A percentile compares a stretch with the other conserved stretches of the same genome.
Evolutionary conservation across 139 green algal genomes (phyloP).

Genomic region (Asterochloris sp.): DNA sequence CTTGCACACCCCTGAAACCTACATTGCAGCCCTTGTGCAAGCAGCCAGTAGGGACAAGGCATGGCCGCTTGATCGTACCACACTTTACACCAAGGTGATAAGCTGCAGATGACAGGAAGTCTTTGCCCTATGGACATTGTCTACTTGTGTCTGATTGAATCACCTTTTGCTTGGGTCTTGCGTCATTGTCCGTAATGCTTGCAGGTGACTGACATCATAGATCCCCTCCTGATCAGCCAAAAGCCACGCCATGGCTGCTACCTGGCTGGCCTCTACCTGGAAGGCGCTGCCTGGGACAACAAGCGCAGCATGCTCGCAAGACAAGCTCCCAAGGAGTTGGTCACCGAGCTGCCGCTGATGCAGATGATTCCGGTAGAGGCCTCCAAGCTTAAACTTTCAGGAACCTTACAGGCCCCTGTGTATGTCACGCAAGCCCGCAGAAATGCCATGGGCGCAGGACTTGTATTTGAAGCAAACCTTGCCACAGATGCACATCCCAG

Average conservation of each 20-base stretch:
- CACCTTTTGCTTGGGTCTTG: too few species aligned
- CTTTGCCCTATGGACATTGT: neutral
- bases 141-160: neutral
- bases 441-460: conserved; percentile 80
- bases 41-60: conserved; percentile 74
- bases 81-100: conserved; percentile 81
- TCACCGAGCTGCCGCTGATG: conserved; percentile 80
- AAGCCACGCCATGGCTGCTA: conserved; percentile 63
- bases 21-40: conserved; percentile 83
- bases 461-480: conserved; percentile 84
- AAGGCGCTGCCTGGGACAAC: conserved; percentile 79
- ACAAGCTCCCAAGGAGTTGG: conserved; percentile 72
- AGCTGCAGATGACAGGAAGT: conserved; percentile 29
- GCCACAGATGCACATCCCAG: conserved; percentile 63
- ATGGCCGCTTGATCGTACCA: conserved; percentile 79
- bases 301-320: conserved; percentile 41
- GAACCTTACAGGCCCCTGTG: conserved; percentile 73
- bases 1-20: conserved; percentile 84
- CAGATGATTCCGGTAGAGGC: conserved; percentile 82
- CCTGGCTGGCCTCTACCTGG: conserved; percentile 76
- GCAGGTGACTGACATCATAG: neutral
- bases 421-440: conserved; percentile 80
- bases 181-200: too few species aligned
- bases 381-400: conserved; percentile 69
- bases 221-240: neutral